Base-by-base conservation (phyloP, 352 stramenopile species). In the Pythium phragmiticola region DNA sequence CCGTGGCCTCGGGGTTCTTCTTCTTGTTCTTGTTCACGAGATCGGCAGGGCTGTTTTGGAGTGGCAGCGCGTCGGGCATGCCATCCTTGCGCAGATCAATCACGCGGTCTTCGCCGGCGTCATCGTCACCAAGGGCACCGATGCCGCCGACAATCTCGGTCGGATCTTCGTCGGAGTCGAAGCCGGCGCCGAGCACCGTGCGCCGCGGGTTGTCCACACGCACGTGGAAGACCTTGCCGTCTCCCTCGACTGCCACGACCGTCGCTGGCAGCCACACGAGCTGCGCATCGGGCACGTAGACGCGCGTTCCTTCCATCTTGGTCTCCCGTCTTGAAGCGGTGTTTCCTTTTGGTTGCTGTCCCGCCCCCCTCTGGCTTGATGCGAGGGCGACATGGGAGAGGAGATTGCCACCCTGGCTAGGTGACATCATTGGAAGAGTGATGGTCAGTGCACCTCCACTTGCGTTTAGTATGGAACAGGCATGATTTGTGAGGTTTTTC, bases 181-280 rank as follows among this genome's bases (percentile, higher is more conserved):
- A 13, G 28, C 52, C 60, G n/a, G n/a, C 26, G 46, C 57, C 61
- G 8, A 69, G 53, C 41, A 69, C 54, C 21, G 63, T 68, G 28
- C 60, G 64, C n/a, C 57, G 60, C 14, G 66, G 65, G 26, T 57
- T 61, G 52, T 74, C 63, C 28, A 94, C 65, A 23, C 79, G 82
- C 63, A 94, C 84, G 57, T 76, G 80, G 62, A 92, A 88, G 66
- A 77, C 60, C 63, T 85, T 82, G 60, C 83, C 82, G 26, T 56
- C 69, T 16, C 62, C 67, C 47, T 92, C 82, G 45, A 92, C 80
- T 17, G 73, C 74, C 33, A 89, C 64, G 56, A 95, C 82, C 3
- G 82, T 93, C 57, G 85, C 87, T 0, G 87, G 85, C 50, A 92
- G 68, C 87, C 87, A 96, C 55, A 93, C 75, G 53, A 89, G 72